These are phyloP conservation scores for Aspergillus fructus DNA, from an alignment of 2,329 filamentous ascomycete genomes.

Conservation along the genomic window DNA sequence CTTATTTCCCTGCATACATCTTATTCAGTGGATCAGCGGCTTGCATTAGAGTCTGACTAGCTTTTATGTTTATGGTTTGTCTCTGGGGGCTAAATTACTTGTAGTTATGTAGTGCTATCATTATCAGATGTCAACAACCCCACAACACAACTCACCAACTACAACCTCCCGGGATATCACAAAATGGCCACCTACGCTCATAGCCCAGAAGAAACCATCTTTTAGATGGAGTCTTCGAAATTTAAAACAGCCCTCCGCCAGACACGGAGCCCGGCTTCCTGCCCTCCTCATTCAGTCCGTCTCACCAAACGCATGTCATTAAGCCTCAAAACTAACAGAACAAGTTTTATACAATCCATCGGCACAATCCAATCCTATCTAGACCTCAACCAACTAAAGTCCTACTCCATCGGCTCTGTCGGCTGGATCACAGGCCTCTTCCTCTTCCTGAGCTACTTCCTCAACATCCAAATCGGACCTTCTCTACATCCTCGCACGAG, in stretches of 20 bases:
- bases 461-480: not conserved
- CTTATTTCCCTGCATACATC: no score
- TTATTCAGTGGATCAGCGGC: no score
- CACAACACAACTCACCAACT: no score
- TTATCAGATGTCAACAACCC: no score
- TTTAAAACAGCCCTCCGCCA: not conserved
- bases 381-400: not conserved
- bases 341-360: not conserved
- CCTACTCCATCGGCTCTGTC: not conserved
- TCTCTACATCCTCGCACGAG: not conserved
- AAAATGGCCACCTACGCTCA: not conserved
- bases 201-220: not conserved
- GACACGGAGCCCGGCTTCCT: not conserved
- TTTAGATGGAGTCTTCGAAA: not conserved
- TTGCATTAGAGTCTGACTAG: no score
- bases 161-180: no score
- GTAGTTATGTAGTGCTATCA: no score
- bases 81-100: no score
- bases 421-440: not conserved
- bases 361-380: not conserved
- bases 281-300: not conserved
- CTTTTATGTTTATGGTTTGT: no score
- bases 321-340: not conserved
- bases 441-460: not conserved
- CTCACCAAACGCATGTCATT: not conserved